phyloP scores from a whole-genome alignment of 2,329 filamentous ascomycete species.

The Penicillium digitatum region DNA sequence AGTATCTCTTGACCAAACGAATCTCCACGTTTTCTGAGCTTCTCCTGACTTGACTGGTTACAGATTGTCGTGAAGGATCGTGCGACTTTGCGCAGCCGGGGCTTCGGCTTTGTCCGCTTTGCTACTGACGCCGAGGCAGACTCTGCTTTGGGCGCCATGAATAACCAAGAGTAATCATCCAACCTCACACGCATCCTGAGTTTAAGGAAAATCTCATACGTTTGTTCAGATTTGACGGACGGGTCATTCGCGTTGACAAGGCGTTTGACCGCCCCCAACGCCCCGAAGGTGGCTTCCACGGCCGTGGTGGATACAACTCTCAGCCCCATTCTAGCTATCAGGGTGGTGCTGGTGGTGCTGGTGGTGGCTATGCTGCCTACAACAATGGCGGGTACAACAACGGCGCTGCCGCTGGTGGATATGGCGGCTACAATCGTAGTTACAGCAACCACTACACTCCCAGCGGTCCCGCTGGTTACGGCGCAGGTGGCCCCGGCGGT shows the following conservation, averaged over 20 bases:
- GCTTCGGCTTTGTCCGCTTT: constrained; percentile 96
- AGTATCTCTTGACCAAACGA: constrained; percentile 41
- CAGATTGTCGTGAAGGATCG: constrained; percentile 97
- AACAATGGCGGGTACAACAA: constrained; percentile 19
- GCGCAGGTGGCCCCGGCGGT: constrained; percentile 28
- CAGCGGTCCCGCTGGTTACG: constrained; percentile 20
- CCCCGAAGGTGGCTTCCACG: constrained; percentile 48
- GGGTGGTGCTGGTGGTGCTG: constrained; percentile 40
- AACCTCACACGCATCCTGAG: constrained; percentile 14
- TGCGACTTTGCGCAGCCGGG: constrained; percentile 92
- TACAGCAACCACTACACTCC: constrained; percentile 10
- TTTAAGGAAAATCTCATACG: constrained; percentile 15
- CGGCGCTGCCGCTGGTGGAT: constrained; percentile 20
- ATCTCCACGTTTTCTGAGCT: background rate
- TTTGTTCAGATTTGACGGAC: constrained; percentile 75
- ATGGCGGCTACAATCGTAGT: constrained; percentile 33
- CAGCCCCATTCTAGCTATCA: constrained; percentile 34
- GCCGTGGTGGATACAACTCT: constrained; percentile 46
- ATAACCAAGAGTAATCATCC: constrained; percentile 63
- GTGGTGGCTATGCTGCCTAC: constrained; percentile 34
- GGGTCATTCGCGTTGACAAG: constrained; percentile 91
- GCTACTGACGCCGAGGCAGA: constrained; percentile 46
- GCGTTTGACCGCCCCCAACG: constrained; percentile 74
- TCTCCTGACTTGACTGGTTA: constrained; percentile 19
- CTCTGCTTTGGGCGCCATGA: constrained; percentile 43